Percentiles rank a stretch among this genome's conserved stretches.
These are phyloP conservation scores for Solanum etuberosum DNA, from an alignment of 257 asterid species.

Conservation along the genomic window DNA sequence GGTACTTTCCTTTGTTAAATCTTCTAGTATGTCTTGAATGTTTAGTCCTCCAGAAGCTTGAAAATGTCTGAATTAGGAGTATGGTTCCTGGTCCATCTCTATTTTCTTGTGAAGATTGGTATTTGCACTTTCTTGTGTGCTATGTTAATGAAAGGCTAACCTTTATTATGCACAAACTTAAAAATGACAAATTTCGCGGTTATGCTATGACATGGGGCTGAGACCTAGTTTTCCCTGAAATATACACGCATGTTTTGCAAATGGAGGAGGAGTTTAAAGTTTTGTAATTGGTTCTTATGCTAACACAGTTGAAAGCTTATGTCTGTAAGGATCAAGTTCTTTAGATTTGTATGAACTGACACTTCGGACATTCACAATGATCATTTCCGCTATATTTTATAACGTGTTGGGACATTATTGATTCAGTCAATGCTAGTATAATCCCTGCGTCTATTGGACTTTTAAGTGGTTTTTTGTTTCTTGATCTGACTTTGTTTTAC, in stretches of 20 bases:
- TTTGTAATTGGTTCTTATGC: background rate
- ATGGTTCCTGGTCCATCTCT: background rate
- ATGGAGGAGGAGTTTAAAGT: background rate
- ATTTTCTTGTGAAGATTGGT: background rate
- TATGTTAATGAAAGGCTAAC: background rate
- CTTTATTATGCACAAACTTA: background rate
- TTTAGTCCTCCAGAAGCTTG: background rate
- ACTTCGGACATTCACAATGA: background rate
- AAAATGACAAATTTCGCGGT: background rate
- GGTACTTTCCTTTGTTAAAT: slow-evolving; percentile 28
- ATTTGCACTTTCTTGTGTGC: background rate
- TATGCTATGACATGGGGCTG: background rate
- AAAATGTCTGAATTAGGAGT: background rate
- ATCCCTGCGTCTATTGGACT: background rate
- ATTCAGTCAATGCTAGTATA: background rate
- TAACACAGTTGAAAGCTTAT: background rate
- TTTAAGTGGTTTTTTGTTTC: background rate
- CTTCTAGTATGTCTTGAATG: background rate
- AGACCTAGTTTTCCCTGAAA: background rate
- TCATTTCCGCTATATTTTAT: background rate
- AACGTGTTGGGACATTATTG: background rate
- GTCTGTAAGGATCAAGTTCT: background rate
- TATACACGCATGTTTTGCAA: background rate
- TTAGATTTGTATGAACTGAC: background rate
- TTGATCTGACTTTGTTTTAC: background rate